phyloP scores from a whole-genome alignment of 2,329 filamentous ascomycete genomes.

The Coleophoma eucalyptorum region DNA sequence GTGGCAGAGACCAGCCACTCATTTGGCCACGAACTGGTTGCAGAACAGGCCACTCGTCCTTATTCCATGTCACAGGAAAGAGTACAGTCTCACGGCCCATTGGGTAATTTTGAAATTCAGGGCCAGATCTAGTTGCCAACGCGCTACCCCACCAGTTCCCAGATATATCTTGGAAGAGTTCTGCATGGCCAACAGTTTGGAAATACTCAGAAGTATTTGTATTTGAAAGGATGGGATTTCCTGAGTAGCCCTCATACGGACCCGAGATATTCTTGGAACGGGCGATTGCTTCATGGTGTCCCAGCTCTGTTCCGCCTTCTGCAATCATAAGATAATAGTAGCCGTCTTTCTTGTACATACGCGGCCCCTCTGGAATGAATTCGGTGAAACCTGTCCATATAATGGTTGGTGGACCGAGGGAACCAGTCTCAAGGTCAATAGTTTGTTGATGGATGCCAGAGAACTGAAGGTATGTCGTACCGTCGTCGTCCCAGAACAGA shows the following conservation, averaged over 20 bases:
- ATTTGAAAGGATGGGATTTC: slow-evolving; percentile 37
- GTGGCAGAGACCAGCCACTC: slow-evolving; percentile 35
- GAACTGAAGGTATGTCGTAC: not conserved
- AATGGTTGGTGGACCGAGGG: not conserved
- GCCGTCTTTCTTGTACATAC: slow-evolving; percentile 52
- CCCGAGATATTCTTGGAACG: slow-evolving; percentile 49
- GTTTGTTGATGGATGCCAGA: not conserved
- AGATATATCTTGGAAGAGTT: slow-evolving; percentile 46
- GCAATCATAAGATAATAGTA: slow-evolving; percentile 58
- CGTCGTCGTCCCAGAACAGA: not conserved
- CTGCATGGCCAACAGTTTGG: slow-evolving; percentile 53
- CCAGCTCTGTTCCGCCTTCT: slow-evolving; percentile 56
- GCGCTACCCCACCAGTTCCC: slow-evolving; percentile 51
- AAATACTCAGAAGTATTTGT: slow-evolving; percentile 33
- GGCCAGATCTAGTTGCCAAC: slow-evolving; percentile 40
- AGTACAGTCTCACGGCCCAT: slow-evolving; percentile 53
- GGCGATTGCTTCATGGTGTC: slow-evolving; percentile 53
- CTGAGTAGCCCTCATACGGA: slow-evolving; percentile 48
- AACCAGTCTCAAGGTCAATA: not conserved
- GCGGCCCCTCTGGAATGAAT: slow-evolving; percentile 43
- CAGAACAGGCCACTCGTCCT: slow-evolving; percentile 44
- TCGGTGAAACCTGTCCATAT: not conserved
- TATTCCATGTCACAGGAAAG: slow-evolving; percentile 42
- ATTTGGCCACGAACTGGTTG: slow-evolving; percentile 39
- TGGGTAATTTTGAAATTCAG: slow-evolving; percentile 37